Conservation (phyloP, 257 asterid species). For the Nicotiana undulata region DNA sequence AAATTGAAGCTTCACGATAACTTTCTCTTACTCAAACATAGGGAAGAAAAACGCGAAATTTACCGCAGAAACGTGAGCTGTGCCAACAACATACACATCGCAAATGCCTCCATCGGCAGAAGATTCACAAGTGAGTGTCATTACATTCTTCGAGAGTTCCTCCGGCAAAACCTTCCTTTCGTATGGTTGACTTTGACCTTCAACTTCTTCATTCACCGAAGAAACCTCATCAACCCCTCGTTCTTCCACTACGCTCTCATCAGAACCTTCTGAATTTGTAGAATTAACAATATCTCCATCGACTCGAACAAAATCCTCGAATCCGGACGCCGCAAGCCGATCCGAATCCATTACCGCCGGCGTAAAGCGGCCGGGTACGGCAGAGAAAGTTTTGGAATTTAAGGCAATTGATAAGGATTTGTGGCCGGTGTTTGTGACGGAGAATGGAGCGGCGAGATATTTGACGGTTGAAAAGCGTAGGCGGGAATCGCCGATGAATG, state of each 20-base stretch:
- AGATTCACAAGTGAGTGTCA: conserved; percentile 68
- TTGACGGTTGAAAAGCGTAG: conserved; percentile 5
- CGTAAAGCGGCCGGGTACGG: conserved; percentile 21
- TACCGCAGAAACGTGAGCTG: conserved; percentile 55
- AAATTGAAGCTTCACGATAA: background rate
- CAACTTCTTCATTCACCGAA: background rate
- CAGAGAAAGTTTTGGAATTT: background rate
- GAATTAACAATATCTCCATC: conserved; percentile 13
- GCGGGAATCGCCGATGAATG: conserved; percentile 3
- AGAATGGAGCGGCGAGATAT: conserved; percentile 6
- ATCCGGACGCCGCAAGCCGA: conserved; percentile 23
- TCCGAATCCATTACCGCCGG: conserved; percentile 20
- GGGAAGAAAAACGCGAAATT: background rate
- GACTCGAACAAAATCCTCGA: conserved; percentile 45
- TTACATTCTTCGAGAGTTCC: conserved; percentile 53
- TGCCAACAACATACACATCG: conserved; percentile 82
- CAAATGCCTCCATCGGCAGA: conserved; percentile 67
- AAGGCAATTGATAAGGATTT: conserved; percentile 13
- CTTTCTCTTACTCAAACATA: background rate
- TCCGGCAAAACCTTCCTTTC: conserved; percentile 59
- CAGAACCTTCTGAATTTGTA: background rate
- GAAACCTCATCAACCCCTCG: background rate
- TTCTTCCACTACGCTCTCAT: conserved; percentile 6
- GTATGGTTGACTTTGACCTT: background rate
- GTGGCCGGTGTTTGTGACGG: conserved; percentile 3